Evolutionary conservation across 2,329 filamentous ascomycete species (phyloP).

Genomic region (Eutypa lata): DNA sequence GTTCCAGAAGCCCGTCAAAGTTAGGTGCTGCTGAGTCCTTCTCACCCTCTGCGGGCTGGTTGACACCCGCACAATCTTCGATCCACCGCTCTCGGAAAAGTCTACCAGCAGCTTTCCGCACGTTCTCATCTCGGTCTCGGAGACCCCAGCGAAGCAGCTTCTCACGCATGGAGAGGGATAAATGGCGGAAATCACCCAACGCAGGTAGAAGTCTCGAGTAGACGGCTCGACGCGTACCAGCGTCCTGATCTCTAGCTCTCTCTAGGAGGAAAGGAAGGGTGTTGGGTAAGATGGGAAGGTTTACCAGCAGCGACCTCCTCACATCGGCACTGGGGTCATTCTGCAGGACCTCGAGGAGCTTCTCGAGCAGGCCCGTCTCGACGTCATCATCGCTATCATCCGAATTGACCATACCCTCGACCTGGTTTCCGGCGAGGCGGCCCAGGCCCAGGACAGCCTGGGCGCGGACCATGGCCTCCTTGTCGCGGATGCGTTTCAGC

Average conservation of each 20-base stretch:
- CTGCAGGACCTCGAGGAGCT: conserved; percentile 82
- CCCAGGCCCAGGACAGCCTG: conserved; percentile 92
- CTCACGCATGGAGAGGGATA: conserved; percentile 91
- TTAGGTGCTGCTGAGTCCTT: conserved; percentile 62
- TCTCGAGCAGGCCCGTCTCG: conserved; percentile 70
- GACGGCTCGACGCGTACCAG: conserved; percentile 76
- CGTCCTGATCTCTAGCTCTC: conserved; percentile 83
- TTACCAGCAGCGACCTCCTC: conserved; percentile 79
- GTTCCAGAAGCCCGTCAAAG: conserved; percentile 80
- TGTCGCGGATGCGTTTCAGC: conserved; percentile 84
- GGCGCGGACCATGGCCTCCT: conserved; percentile 86
- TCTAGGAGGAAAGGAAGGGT: conserved; percentile 88
- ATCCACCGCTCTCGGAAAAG: conserved; percentile 97
- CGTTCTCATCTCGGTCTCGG: conserved; percentile 88
- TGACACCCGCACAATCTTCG: conserved; percentile 79
- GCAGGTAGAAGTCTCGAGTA: conserved; percentile 85
- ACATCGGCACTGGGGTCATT: conserved; percentile 96
- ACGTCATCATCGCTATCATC: conserved; percentile 69
- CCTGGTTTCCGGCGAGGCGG: conserved; percentile 74
- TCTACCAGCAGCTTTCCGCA: conserved; percentile 84
- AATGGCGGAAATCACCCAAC: conserved; percentile 88
- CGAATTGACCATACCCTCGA: conserved; percentile 66
- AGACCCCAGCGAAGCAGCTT: conserved; percentile 94
- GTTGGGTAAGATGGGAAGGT: conserved; percentile 79
- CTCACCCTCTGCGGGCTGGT: conserved; percentile 56